These are phyloP conservation scores for Dactylorhiza incarnata DNA, from an alignment of 106 monocot species.

Conservation along the genomic window DNA sequence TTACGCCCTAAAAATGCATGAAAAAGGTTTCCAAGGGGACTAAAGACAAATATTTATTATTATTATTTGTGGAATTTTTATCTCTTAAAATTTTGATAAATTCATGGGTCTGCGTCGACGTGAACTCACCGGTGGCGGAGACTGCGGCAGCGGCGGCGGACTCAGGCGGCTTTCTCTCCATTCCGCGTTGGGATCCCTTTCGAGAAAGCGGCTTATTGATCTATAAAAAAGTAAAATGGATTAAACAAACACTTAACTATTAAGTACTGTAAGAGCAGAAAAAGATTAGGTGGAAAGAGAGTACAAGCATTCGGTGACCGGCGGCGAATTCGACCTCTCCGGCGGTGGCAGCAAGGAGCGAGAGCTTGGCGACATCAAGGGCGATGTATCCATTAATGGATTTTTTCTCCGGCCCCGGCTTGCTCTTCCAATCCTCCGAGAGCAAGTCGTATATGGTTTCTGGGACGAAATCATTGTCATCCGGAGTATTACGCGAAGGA, in stretches of 20 bases:
- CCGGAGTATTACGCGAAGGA: no score
- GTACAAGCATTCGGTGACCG: constrained; percentile 7
- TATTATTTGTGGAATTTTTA: no score
- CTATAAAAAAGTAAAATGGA: neutral
- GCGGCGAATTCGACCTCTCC: constrained; percentile 2
- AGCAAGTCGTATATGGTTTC: neutral
- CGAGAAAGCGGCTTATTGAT: neutral
- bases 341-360: neutral
- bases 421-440: neutral
- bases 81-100: no score
- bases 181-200: constrained; percentile 3
- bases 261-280: neutral
- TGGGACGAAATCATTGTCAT: no score
- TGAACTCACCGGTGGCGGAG: no score
- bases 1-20: no score
- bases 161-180: neutral
- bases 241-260: no score
- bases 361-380: constrained; percentile 9
- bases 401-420: neutral
- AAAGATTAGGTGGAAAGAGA: no score
- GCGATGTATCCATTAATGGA: constrained; percentile 11
- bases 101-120: no score
- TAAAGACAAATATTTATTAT: no score
- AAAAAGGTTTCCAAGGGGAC: no score
- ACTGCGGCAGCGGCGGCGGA: no score